phyloP scores from a whole-genome alignment of 139 green algal genomes.

The Monoraphidium neglectum region DNA sequence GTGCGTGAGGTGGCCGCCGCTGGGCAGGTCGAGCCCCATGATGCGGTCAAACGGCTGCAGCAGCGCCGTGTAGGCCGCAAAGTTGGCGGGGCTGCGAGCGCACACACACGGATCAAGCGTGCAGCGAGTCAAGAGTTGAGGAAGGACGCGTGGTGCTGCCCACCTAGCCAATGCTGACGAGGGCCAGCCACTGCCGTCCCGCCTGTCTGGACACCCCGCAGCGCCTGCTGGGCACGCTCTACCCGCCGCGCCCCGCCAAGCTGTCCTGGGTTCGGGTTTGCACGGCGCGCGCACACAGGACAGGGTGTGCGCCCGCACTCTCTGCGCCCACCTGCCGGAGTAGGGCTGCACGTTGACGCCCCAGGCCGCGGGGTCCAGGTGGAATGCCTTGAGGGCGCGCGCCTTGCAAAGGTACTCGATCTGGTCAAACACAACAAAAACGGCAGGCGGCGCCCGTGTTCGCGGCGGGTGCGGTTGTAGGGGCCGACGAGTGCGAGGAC shows the following conservation, averaged over 20 bases:
- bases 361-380: slow-evolving; percentile 86
- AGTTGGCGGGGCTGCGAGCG: slow-evolving; percentile 89
- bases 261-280: too few relatives aligned
- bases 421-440: too few relatives aligned
- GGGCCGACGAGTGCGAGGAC: too few relatives aligned
- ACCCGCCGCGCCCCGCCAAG: too few relatives aligned
- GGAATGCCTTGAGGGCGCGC: slow-evolving; percentile 88
- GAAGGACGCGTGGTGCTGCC: background rate
- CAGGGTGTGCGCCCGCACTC: background rate
- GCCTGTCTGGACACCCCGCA: too few relatives aligned
- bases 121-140: background rate
- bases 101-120: background rate
- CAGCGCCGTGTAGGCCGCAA: slow-evolving; percentile 98
- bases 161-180: background rate
- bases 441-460: too few relatives aligned
- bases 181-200: too few relatives aligned
- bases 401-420: slow-evolving; percentile 78
- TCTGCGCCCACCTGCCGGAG: slow-evolving; percentile 79
- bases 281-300: too few relatives aligned
- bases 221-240: too few relatives aligned
- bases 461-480: too few relatives aligned
- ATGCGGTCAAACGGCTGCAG: slow-evolving; percentile 98
- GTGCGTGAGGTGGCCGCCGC: slow-evolving; percentile 96
- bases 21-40: slow-evolving; percentile 97
- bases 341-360: slow-evolving; percentile 97